Evolutionary conservation across 108 stramenopile species (phyloP).

Genomic region (Pseudonitzschia multiseries): DNA sequence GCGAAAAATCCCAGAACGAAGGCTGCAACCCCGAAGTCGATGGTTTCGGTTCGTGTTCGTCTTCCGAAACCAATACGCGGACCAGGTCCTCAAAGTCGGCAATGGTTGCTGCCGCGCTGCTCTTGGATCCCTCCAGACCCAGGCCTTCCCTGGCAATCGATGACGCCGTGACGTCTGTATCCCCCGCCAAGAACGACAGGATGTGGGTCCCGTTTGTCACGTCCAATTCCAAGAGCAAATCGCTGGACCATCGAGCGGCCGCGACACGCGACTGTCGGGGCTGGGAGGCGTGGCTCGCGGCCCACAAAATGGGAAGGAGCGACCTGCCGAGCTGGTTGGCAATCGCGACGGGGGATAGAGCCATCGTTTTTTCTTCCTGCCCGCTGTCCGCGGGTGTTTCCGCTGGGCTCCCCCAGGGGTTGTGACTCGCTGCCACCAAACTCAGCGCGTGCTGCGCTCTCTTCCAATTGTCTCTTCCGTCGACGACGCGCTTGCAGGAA

Average conservation of each 20-base stretch:
- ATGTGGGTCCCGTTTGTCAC: constrained; percentile 60
- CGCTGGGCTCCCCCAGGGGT: constrained; percentile 47
- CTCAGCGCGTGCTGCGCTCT: neutral
- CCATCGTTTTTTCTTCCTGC: constrained; percentile 14
- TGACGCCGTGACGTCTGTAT: constrained; percentile 69
- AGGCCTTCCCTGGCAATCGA: constrained; percentile 66
- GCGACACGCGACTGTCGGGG: constrained; percentile 77
- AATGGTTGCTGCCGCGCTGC: constrained; percentile 3
- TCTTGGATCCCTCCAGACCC: constrained; percentile 34
- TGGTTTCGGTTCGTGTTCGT: neutral
- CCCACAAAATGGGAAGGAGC: constrained; percentile 70
- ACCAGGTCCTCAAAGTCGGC: constrained; percentile 57
- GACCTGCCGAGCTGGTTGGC: constrained; percentile 11
- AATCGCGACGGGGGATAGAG: constrained; percentile 12
- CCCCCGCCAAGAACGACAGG: constrained; percentile 77
- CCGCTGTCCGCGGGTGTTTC: neutral
- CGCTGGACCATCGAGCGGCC: constrained; percentile 72
- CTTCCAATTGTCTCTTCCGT: neutral
- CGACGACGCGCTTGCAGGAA: constrained; percentile 54
- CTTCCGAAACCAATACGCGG: constrained; percentile 37
- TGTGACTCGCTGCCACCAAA: constrained; percentile 4
- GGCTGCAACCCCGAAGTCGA: constrained; percentile 27
- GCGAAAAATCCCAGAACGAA: constrained; percentile 53
- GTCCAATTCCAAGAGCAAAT: constrained; percentile 57
- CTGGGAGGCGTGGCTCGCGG: constrained; percentile 46